Conservation (phyloP, 1,284 basidiomycete species). For the Pyrrhoderma noxium region DNA sequence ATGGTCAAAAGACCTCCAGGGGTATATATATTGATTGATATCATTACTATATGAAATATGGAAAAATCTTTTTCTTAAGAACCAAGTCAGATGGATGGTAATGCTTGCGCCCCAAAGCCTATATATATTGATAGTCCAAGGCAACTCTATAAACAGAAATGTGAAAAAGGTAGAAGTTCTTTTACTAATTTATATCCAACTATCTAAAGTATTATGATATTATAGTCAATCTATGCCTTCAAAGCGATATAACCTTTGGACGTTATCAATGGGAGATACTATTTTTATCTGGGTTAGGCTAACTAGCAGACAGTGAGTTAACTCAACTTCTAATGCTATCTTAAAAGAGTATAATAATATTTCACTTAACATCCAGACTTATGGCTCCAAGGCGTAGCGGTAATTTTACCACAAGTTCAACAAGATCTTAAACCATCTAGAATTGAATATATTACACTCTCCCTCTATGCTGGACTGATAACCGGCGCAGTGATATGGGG, state of each 20-base stretch:
- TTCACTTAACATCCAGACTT: slow-evolving; percentile 31
- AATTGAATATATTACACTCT: slow-evolving; percentile 45
- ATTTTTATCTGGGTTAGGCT: slow-evolving; percentile 39
- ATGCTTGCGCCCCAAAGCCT: no score
- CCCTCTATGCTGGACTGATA: slow-evolving; percentile 52
- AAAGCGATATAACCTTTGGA: slow-evolving; percentile 54
- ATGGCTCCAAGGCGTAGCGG: slow-evolving; percentile 49
- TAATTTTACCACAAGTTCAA: slow-evolving; percentile 41
- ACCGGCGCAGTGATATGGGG: slow-evolving; percentile 53
- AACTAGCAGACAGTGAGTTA: slow-evolving; percentile 3
- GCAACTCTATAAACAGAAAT: no score
- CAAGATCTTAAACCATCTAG: slow-evolving; percentile 37
- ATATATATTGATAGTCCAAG: no score
- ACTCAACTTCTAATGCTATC: neutral
- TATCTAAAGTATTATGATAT: no score
- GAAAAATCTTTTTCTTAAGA: no score
- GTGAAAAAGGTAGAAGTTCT: no score
- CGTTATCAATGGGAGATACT: slow-evolving; percentile 56
- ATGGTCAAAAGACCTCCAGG: no score
- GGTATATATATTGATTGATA: no score
- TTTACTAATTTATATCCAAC: no score
- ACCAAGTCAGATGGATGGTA: no score
- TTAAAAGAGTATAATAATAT: neutral
- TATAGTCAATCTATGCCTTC: slow-evolving; percentile 40
- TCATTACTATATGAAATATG: no score